Conservation (phyloP, 169 alveolate species). For the Plasmodium knowlesi region DNA sequence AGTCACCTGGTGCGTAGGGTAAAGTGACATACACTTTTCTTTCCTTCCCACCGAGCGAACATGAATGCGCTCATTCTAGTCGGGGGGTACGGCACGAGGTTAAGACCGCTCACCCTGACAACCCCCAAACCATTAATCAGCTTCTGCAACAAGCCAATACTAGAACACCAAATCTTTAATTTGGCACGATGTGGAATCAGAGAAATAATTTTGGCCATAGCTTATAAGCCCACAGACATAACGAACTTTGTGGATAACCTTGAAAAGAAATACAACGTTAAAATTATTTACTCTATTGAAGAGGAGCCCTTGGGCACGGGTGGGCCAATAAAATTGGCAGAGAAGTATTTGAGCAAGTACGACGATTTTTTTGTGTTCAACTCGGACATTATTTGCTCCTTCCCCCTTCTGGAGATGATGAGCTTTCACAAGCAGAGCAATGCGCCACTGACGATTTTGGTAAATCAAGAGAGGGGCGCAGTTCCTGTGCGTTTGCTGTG, state of each 20-base stretch:
- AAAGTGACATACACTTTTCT: neutral
- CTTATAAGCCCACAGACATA: conserved; percentile 89
- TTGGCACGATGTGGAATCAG: conserved; percentile 85
- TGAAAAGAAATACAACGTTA: conserved; percentile 89
- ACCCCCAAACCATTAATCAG: conserved; percentile 97
- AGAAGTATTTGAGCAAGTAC: conserved; percentile 87
- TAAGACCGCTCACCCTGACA: conserved; percentile 97
- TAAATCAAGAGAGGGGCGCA: conserved; percentile 34
- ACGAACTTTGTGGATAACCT: conserved; percentile 83
- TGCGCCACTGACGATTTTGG: conserved; percentile 91
- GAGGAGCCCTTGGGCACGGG: conserved; percentile 98
- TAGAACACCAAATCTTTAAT: conserved; percentile 88
- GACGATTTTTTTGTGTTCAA: conserved; percentile 95
- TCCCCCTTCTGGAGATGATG: conserved; percentile 95
- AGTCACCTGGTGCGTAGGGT: neutral
- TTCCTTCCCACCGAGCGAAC: neutral
- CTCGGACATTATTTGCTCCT: conserved; percentile 96
- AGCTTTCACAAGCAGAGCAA: conserved; percentile 92
- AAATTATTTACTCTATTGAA: conserved; percentile 94
- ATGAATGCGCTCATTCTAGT: conserved; percentile 98
- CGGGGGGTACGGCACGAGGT: conserved; percentile 99
- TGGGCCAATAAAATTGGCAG: conserved; percentile 93
- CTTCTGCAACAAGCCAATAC: conserved; percentile 96
- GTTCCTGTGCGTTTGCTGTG: neutral
- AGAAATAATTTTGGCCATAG: conserved; percentile 92